Percentiles rank a stretch among this genome's conserved stretches.
Conservation (phyloP, 768 basidiomycete genomes). For the Mycena maculata region DNA sequence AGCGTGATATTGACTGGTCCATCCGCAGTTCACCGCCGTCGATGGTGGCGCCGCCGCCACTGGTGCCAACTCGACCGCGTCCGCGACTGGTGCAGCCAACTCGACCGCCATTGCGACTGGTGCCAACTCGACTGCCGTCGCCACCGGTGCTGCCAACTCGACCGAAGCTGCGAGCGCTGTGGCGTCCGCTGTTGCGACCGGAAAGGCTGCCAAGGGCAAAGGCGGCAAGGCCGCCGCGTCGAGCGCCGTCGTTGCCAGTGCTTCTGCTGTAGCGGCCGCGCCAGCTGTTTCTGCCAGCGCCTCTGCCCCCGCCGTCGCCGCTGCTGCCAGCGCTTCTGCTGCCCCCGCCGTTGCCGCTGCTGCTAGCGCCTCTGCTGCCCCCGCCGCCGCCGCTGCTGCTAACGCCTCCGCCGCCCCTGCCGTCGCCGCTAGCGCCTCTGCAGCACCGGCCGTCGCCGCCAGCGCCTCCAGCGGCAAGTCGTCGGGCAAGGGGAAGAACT, state of each 20-base stretch:
- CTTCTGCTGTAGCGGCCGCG: not conserved
- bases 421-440: too few relatives aligned
- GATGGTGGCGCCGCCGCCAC: not conserved
- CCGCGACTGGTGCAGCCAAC: not conserved
- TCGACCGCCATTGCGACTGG: not conserved
- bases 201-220: constrained; percentile 5
- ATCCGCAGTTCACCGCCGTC: not conserved
- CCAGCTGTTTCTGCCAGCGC: not conserved
- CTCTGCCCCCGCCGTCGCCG: not conserved
- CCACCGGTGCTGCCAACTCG: not conserved
- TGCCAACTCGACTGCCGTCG: not conserved
- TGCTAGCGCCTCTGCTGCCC: not conserved
- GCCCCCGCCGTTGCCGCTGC: not conserved
- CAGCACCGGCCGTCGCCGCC: too few relatives aligned
- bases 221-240: not conserved
- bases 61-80: not conserved
- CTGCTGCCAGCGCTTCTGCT: not conserved
- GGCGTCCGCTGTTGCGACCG: not conserved
- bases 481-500: too few relatives aligned
- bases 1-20: not conserved
- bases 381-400: not conserved
- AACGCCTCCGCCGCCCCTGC: not conserved
- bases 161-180: not conserved
- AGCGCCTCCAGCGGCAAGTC: too few relatives aligned
- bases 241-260: not conserved